Evolutionary conservation across 371 early-diverging fungal genomes (phyloP), one percentile per base, ranked within the genome.

Genomic region (Mucor irregularis): DNA sequence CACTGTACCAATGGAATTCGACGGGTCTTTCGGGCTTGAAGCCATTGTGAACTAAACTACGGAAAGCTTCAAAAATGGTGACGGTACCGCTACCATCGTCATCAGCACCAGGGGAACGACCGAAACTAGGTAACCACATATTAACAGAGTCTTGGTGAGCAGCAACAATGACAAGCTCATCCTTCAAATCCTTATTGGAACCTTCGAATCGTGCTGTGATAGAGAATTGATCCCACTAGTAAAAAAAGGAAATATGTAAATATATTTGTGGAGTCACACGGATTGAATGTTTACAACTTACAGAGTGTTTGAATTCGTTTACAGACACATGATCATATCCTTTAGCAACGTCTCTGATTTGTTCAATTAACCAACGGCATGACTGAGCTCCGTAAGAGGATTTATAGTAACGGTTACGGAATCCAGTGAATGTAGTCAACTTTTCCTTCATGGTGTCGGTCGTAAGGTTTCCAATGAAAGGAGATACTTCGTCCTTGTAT

Each of bases 1-100:
- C 94, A 53, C 92, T 87, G 60, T 93, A 96, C 92, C 93, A 98
- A 71, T 96, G 97, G 82, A 96, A 95, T 66, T 96, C 97, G 30
- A 98, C 89, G 14, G 95, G 84, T 49, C 90, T 78, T 35, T 78
- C 65, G 14, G 95, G 96, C 21, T 71, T 74, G 69, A 94, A 92
- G 0, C 83, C 85, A 39, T 74, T 80, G 7, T 73, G 55, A 26
- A 94, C 76, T 2, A 95, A 66, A 30, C 69, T 80, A 26, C 91
- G 83, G 82, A 93, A 89, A 21, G 93, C 85, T 68, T 95, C 95
- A 39, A 95, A 74, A 40, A 92, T 91, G 1, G 95, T 92, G 3
- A 88, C 85, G 0, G 90, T 89, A 10, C 98, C 98, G 51, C 89
- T 87, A 30, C 94, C 96, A 76, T 93, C 92, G 59, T 95, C 95